Percentiles rank a stretch among this genome's conserved stretches.
Evolutionary conservation across 2,329 filamentous ascomycete genomes (phyloP).

Genomic region (Immersiporthe knoxdaviesiana): DNA sequence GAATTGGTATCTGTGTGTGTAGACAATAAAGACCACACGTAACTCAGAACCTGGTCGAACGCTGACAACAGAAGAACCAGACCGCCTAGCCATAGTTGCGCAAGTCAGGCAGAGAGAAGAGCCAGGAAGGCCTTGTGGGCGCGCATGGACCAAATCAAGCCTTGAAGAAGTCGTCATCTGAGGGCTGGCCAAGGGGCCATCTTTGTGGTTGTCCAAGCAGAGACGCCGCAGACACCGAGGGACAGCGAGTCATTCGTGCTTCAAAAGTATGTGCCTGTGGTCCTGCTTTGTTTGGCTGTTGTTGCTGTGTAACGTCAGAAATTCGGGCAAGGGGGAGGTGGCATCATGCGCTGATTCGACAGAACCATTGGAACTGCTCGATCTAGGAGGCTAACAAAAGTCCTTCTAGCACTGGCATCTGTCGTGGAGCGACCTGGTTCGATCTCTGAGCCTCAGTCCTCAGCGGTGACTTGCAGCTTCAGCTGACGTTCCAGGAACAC

Average conservation of each 20-base stretch:
- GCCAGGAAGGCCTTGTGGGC: not conserved
- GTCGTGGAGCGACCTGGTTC: not conserved
- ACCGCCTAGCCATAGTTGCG: not conserved
- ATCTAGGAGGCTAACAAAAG: not conserved
- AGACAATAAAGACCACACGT: not conserved
- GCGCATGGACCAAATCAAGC: not conserved
- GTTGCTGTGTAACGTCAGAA: not conserved
- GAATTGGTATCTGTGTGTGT: not conserved
- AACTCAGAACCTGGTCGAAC: not conserved
- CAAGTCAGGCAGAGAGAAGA: not conserved
- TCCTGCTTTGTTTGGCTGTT: not conserved
- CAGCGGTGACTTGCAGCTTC: not conserved
- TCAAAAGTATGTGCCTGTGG: not conserved
- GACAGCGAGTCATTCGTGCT: not conserved
- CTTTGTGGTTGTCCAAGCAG: not conserved
- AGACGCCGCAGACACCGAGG: not conserved
- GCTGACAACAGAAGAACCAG: conserved; percentile 10
- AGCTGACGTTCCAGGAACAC: not conserved
- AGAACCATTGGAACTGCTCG: not conserved
- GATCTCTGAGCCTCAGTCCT: not conserved
- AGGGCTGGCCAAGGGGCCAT: not conserved
- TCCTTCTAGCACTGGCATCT: not conserved
- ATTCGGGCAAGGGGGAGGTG: not conserved
- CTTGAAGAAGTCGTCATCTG: not conserved
- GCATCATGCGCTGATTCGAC: not conserved